These are phyloP conservation scores for Deakozyma indianensis DNA, from an alignment of 805 yeast species.

Conservation along the genomic window DNA sequence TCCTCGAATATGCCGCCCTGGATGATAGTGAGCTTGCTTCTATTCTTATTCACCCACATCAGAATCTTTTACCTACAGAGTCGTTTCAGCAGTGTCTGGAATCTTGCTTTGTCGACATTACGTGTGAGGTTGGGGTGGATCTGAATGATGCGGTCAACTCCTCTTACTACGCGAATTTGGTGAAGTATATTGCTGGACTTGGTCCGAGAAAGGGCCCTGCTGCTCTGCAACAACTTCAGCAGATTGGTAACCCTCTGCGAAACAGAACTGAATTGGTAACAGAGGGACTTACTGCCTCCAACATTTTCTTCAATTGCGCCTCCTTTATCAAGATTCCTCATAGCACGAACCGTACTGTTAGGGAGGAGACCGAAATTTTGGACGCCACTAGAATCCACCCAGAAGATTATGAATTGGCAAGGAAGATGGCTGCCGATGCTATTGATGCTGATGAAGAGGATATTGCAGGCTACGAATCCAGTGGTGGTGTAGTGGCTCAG, in stretches of 20 bases:
- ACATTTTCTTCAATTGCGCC: conserved; percentile 81
- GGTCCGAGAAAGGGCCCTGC: conserved; percentile 95
- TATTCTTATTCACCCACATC: conserved; percentile 52
- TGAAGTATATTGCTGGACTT: conserved; percentile 77
- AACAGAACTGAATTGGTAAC: conserved; percentile 75
- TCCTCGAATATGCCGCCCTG: conserved; percentile 73
- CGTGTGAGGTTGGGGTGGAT: conserved; percentile 85
- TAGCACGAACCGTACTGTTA: conserved; percentile 42
- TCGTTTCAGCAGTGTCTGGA: conserved; percentile 52
- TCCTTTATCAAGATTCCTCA: conserved; percentile 72
- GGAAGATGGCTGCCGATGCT: conserved; percentile 97
- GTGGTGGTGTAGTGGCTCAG: conserved; percentile 58
- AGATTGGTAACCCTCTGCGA: conserved; percentile 45
- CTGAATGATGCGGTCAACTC: conserved; percentile 79
- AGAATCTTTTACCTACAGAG: conserved; percentile 53
- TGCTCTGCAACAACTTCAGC: conserved; percentile 64
- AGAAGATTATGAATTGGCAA: conserved; percentile 90
- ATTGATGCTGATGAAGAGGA: conserved; percentile 93
- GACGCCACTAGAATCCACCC: conserved; percentile 97
- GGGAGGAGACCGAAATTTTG: conserved; percentile 48
- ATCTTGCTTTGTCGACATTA: conserved; percentile 75
- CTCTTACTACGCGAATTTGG: conserved; percentile 49
- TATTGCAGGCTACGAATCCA: conserved; percentile 60
- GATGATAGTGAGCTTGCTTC: conserved; percentile 52
- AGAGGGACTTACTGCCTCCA: conserved; percentile 62